Evolutionary conservation across 805 yeast genomes (phyloP), one percentile per base, ranked within the genome.

Genomic region (Yarrowia deformans): DNA sequence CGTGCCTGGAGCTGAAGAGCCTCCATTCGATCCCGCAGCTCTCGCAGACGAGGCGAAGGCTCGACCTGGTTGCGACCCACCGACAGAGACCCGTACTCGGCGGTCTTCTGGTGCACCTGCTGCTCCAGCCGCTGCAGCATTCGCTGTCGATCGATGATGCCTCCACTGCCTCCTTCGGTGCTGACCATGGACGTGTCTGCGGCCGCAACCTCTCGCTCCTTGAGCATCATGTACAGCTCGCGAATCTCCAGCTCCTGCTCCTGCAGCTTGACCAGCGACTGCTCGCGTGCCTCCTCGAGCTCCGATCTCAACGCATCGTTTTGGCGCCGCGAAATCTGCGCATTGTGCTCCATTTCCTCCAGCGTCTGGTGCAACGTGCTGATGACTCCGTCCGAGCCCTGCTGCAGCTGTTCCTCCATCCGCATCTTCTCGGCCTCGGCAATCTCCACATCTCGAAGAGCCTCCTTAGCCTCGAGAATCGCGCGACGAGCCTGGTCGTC

Each of bases 401-500:
- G 77, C 5, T 87, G 83, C 34, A 91, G 80, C 75, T 89, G 91
- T 67, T 86, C 81, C 40, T 87, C 84, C 81, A 91, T 81, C 42
- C 85, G 87, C 75, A 85, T 87, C 70, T 87, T 78, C 74, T 88
- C 92, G 2, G 86, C 86, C 19, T 79, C 77, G 16, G 88, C 87
- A 70, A 83, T 84, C 70, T 87, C 89, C 1, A 88, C 84, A 49
- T 80, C 81, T 69, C 81, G 81, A 6, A 83, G 81, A 49, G 88
- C 83, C 55, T 82, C 85, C 73, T 84, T 83, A 45, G 88, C 82
- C 68, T 85, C 92, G 68, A 75, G 76, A 68, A 81, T 83, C 71
- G 97, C 96, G 70, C 90, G 83, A 67, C 87, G 82, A 13, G 97
- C 97, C 79, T 89, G 88, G 68, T 91, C 97, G 76, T 94, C 97